A percentile compares a stretch with the other conserved stretches of the same genome.
These are phyloP conservation scores for Neolentinus lepideus DNA, from an alignment of 1,284 basidiomycete genomes.

Conservation along the genomic window DNA sequence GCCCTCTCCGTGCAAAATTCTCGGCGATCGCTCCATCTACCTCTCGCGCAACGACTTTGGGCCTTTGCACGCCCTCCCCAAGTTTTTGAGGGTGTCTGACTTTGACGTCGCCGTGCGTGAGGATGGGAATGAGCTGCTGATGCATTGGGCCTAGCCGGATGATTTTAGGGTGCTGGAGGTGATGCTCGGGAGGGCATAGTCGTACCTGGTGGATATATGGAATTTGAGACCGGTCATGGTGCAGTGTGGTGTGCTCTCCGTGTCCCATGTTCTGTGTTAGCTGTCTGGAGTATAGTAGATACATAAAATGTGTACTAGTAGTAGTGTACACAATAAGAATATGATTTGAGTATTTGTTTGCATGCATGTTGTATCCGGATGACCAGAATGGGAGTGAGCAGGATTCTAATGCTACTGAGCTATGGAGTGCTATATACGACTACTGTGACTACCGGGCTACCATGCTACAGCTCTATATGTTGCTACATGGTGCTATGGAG, in stretches of 20 bases:
- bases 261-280: neutral
- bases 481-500: too few species aligned
- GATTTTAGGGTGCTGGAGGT: neutral
- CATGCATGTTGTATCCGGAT: too few species aligned
- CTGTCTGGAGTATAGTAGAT: too few species aligned
- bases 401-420: neutral
- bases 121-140: neutral
- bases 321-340: too few species aligned
- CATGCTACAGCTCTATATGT: too few species aligned
- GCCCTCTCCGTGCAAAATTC: neutral
- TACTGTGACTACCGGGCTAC: neutral
- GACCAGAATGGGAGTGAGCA: too few species aligned
- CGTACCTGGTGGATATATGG: neutral
- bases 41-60: too few species aligned
- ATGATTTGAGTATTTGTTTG: too few species aligned
- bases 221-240: neutral
- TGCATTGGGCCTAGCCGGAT: neutral
- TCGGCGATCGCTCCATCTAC: neutral
- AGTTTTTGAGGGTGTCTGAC: too few species aligned
- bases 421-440: neutral
- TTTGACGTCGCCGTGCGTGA: too few species aligned
- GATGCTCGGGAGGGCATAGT: neutral
- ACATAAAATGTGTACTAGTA: too few species aligned
- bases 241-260: neutral
- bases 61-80: too few species aligned